These are phyloP conservation scores for Talaromyces trachyspermus DNA, from an alignment of 495 filamentous ascomycete species.

Conservation along the genomic window DNA sequence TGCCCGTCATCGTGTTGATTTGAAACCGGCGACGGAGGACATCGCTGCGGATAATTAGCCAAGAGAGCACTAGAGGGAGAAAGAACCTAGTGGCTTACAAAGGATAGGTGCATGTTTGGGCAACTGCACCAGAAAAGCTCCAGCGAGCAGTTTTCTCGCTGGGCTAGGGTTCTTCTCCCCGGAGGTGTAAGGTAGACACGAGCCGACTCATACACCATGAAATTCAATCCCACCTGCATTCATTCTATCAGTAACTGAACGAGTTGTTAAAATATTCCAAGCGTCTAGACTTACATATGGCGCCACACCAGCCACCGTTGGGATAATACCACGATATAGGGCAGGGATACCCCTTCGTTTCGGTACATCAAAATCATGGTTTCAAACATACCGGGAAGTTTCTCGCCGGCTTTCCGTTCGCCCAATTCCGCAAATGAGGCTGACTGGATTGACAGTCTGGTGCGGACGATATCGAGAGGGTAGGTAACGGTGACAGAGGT, in stretches of 20 bases:
- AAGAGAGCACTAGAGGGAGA: background rate
- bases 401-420: constrained; percentile 31
- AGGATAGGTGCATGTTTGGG: constrained; percentile 96
- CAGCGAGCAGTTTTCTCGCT: constrained; percentile 75
- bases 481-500: constrained; percentile 80
- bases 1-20: constrained; percentile 98
- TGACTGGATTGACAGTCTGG: constrained; percentile 89
- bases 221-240: constrained; percentile 85
- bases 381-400: constrained; percentile 87
- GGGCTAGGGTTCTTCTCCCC: constrained; percentile 78
- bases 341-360: constrained; percentile 79
- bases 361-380: constrained; percentile 81
- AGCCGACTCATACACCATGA: constrained; percentile 92
- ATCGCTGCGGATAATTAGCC: constrained; percentile 50
- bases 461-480: constrained; percentile 94
- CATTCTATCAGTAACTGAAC: background rate
- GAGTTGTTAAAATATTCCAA: background rate
- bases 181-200: constrained; percentile 80
- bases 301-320: constrained; percentile 90
- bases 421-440: constrained; percentile 81
- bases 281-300: constrained; percentile 63
- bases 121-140: constrained; percentile 91
- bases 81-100: constrained; percentile 57
- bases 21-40: constrained; percentile 94
- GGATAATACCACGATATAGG: constrained; percentile 85